Evolutionary conservation across 1,284 basidiomycete species (phyloP).

Genomic region (Microbotryum violaceum): DNA sequence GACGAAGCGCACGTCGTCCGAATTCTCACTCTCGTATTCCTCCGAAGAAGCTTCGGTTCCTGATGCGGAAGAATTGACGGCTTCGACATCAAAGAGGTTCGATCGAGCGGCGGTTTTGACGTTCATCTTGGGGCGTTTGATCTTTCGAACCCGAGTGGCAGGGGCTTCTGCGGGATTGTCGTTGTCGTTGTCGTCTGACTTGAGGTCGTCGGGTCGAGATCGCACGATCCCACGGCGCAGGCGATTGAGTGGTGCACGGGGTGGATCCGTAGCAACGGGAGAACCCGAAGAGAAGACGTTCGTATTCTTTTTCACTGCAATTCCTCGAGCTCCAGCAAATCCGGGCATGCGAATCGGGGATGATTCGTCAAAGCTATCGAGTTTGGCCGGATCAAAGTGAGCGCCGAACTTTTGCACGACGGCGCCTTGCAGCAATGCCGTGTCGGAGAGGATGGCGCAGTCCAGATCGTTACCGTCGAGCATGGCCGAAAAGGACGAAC

Average conservation of each 20-base stretch:
- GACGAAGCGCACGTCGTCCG: constrained; percentile 41
- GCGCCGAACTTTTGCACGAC: constrained; percentile 6
- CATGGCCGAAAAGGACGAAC: constrained; percentile 3
- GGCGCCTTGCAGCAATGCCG: constrained; percentile 17
- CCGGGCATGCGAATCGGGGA: too few species aligned
- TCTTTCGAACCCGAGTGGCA: background rate
- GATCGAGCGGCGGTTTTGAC: constrained; percentile 17
- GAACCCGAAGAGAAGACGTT: too few species aligned
- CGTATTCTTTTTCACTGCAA: too few species aligned
- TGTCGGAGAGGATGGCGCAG: constrained; percentile 12
- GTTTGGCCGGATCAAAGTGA: background rate
- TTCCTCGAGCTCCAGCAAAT: too few species aligned
- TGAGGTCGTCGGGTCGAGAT: background rate
- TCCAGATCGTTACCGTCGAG: constrained; percentile 10
- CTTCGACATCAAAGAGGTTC: constrained; percentile 31
- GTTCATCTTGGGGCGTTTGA: constrained; percentile 16
- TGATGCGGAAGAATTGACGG: constrained; percentile 28
- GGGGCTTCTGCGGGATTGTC: background rate
- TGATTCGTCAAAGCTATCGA: too few species aligned
- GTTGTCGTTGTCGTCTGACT: background rate
- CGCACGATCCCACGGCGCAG: background rate
- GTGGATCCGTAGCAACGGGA: background rate
- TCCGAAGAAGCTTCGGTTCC: constrained; percentile 34
- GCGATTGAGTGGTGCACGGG: background rate
- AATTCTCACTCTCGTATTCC: constrained; percentile 39